Evolutionary conservation across 2,329 filamentous ascomycete genomes (phyloP).

Genomic region (Cryphonectria nitschkei): DNA sequence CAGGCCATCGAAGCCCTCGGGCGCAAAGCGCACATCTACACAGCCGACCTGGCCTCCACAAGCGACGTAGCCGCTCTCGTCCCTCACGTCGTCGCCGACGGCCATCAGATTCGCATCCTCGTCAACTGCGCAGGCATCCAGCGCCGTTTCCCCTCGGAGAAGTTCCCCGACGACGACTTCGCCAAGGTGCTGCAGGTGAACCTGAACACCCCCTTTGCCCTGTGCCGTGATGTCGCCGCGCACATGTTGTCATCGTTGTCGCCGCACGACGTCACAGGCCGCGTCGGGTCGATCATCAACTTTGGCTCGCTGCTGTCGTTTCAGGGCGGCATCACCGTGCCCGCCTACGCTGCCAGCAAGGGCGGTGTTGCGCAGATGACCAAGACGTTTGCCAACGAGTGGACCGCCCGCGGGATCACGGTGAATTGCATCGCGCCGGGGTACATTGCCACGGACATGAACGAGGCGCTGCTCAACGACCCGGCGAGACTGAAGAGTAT

Average conservation of each 20-base stretch:
- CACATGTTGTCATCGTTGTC: constrained; percentile 70
- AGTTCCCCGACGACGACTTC: constrained; percentile 79
- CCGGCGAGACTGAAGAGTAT: constrained; percentile 72
- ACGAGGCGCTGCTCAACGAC: constrained; percentile 77
- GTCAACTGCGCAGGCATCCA: constrained; percentile 90
- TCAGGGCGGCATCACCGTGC: constrained; percentile 86
- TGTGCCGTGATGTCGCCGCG: constrained; percentile 76
- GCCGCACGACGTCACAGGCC: constrained; percentile 51
- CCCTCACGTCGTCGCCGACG: constrained; percentile 63
- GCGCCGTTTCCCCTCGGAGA: constrained; percentile 72
- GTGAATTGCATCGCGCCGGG: constrained; percentile 91
- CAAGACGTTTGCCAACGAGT: constrained; percentile 85
- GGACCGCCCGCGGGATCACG: constrained; percentile 76
- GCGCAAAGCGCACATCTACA: constrained; percentile 69
- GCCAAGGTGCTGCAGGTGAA: constrained; percentile 86
- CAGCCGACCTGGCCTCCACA: constrained; percentile 68
- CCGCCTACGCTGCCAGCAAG: constrained; percentile 85
- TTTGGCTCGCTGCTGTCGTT: constrained; percentile 80
- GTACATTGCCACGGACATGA: constrained; percentile 96
- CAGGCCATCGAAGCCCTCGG: constrained; percentile 66
- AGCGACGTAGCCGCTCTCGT: constrained; percentile 63
- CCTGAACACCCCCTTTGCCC: constrained; percentile 77
- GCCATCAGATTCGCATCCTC: constrained; percentile 72
- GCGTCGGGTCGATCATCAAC: constrained; percentile 78
- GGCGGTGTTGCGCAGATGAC: constrained; percentile 84